These are phyloP conservation scores for Myxozyma nipponensis DNA, from an alignment of 805 yeast species.

Conservation along the genomic window DNA sequence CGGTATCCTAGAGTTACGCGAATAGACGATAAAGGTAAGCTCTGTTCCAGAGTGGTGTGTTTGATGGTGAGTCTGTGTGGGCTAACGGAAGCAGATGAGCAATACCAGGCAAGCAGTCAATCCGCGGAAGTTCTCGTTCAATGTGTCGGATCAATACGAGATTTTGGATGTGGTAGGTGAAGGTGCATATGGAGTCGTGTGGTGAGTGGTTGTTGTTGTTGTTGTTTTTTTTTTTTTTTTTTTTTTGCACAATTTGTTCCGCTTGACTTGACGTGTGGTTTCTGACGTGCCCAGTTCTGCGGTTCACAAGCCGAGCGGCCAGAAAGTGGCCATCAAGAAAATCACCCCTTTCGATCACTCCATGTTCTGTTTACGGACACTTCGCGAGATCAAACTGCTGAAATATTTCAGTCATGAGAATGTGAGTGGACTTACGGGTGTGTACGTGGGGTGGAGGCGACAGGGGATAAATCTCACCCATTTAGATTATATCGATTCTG, in stretches of 20 bases:
- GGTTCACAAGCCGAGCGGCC: conserved; percentile 76
- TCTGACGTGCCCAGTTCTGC: conserved; percentile 68
- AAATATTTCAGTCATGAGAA: conserved; percentile 93
- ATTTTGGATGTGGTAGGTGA: conserved; percentile 84
- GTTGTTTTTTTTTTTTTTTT: too few relatives aligned
- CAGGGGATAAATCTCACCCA: not conserved
- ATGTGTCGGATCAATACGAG: conserved; percentile 83
- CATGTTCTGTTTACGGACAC: conserved; percentile 81
- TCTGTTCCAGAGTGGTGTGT: too few relatives aligned
- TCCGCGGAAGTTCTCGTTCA: conserved; percentile 55
- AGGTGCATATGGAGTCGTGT: conserved; percentile 93
- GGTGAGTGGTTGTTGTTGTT: conserved; percentile 24
- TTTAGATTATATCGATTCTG: conserved; percentile 69
- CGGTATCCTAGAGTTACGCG: too few relatives aligned
- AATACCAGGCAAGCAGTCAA: conserved; percentile 1
- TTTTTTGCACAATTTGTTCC: not conserved
- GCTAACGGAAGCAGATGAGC: not conserved
- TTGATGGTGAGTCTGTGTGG: too few relatives aligned
- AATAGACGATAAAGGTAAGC: too few relatives aligned
- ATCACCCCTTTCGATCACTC: conserved; percentile 88
- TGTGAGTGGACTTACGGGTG: conserved; percentile 25
- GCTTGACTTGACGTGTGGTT: not conserved
- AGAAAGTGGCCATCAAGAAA: conserved; percentile 91
- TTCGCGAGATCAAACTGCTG: conserved; percentile 82
- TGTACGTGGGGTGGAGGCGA: not conserved